phyloP scores from a whole-genome alignment of 768 basidiomycete species.

The Boletus pseudopeckii region DNA sequence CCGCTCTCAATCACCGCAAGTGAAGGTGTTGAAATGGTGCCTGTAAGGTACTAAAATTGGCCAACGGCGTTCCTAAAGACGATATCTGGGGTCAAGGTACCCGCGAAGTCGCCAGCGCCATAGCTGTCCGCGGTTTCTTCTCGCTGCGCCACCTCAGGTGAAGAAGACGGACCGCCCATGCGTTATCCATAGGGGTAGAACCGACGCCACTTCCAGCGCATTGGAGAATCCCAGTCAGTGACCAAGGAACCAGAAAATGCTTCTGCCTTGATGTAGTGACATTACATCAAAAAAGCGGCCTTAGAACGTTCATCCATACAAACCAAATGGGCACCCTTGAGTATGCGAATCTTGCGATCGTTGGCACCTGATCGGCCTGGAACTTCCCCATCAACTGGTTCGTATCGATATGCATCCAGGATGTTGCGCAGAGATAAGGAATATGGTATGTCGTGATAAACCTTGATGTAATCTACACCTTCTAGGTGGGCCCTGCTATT shows the following conservation, averaged over 20 bases:
- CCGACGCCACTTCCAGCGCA: slow-evolving; percentile 14
- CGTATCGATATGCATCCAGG: slow-evolving; percentile 49
- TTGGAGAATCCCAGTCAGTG: slow-evolving; percentile 21
- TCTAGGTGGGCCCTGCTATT: slow-evolving; percentile 25
- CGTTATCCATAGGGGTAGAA: slow-evolving; percentile 15
- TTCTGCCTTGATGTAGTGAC: slow-evolving; percentile 14
- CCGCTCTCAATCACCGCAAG: slow-evolving; percentile 18
- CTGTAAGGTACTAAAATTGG: not conserved
- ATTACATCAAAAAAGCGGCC: slow-evolving; percentile 41
- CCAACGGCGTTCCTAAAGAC: slow-evolving; percentile 1
- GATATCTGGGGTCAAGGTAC: slow-evolving; percentile 9
- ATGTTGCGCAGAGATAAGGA: slow-evolving; percentile 48
- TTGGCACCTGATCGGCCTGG: slow-evolving; percentile 24
- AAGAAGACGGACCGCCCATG: slow-evolving; percentile 10
- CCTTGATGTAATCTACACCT: slow-evolving; percentile 49
- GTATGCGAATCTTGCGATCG: slow-evolving; percentile 40
- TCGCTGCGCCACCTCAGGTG: slow-evolving; percentile 8
- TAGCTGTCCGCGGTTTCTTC: slow-evolving; percentile 10
- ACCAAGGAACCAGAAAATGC: slow-evolving; percentile 7
- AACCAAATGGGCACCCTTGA: slow-evolving; percentile 47
- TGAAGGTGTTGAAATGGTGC: not conserved
- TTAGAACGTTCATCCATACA: slow-evolving; percentile 46
- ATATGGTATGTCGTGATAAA: slow-evolving; percentile 53
- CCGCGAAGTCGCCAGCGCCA: slow-evolving; percentile 6
- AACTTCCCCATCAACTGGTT: slow-evolving; percentile 8